Evolutionary conservation across 768 basidiomycete genomes (phyloP).

Genomic region (Dentipellis sp.): DNA sequence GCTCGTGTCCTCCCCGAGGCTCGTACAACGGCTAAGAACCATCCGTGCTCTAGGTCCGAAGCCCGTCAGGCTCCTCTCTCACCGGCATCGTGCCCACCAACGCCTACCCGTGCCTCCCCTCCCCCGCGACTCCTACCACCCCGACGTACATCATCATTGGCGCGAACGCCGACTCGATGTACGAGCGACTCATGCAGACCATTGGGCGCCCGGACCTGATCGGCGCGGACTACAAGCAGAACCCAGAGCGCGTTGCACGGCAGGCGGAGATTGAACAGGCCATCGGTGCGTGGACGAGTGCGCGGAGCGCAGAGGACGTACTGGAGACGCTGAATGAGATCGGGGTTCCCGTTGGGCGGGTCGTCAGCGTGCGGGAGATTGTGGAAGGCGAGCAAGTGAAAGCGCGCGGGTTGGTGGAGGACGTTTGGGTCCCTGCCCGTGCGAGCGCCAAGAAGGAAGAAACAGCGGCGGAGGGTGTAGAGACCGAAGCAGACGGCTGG

Average conservation of each 20-base stretch:
- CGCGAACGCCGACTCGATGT: conserved; percentile 64
- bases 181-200: conserved; percentile 53
- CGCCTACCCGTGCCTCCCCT: conserved; percentile 56
- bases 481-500: conserved; percentile 36
- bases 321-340: conserved; percentile 37
- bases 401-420: conserved; percentile 47
- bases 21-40: background rate
- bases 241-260: conserved; percentile 32
- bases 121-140: conserved; percentile 26
- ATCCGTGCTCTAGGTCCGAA: conserved; percentile 28
- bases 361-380: conserved; percentile 54
- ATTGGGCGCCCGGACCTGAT: conserved; percentile 52
- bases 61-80: conserved; percentile 66
- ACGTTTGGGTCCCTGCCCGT: conserved; percentile 38
- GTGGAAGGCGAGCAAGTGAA: conserved; percentile 46
- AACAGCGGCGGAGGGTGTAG: background rate
- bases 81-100: conserved; percentile 73
- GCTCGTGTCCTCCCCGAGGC: background rate
- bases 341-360: conserved; percentile 56
- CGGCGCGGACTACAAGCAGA: conserved; percentile 39
- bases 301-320: conserved; percentile 43
- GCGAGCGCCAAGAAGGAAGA: background rate
- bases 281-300: conserved; percentile 50
- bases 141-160: conserved; percentile 62
- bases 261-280: conserved; percentile 49